Conservation (phyloP, 306 rosid genomes). For the Glycine tomentella region DNA sequence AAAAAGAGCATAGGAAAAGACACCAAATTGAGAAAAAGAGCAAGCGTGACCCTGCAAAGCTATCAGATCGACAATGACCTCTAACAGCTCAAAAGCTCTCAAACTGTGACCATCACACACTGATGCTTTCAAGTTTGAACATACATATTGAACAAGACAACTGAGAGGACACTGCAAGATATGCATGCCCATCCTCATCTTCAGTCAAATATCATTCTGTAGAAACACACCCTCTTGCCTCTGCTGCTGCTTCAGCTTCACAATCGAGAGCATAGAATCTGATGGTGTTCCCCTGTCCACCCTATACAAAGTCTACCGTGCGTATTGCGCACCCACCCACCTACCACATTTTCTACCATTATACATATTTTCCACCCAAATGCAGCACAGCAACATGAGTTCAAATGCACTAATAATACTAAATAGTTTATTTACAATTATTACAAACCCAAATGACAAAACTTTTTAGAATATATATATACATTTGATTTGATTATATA, state of each 20-base stretch:
- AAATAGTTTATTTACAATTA: slow-evolving; percentile 41
- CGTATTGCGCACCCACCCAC: slow-evolving; percentile 4
- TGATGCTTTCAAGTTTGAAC: slow-evolving; percentile 46
- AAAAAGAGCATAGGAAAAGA: slow-evolving; percentile 22
- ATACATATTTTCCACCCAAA: slow-evolving; percentile 33
- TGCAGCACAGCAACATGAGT: not conserved
- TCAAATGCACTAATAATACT: slow-evolving; percentile 2
- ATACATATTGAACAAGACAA: slow-evolving; percentile 46
- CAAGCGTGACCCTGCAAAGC: slow-evolving; percentile 65
- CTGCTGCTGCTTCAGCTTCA: slow-evolving; percentile 34
- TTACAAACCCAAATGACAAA: slow-evolving; percentile 37
- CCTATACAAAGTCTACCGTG: slow-evolving; percentile 32
- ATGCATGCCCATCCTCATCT: slow-evolving; percentile 37
- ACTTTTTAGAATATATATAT: slow-evolving; percentile 36
- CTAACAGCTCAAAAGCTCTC: slow-evolving; percentile 42
- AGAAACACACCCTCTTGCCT: slow-evolving; percentile 35
- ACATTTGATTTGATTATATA: slow-evolving; percentile 29
- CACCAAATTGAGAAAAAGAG: slow-evolving; percentile 39
- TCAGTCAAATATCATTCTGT: slow-evolving; percentile 48
- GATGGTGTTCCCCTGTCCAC: slow-evolving; percentile 48
- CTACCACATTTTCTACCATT: slow-evolving; percentile 7
- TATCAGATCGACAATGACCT: slow-evolving; percentile 50
- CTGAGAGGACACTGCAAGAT: slow-evolving; percentile 18
- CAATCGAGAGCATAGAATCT: slow-evolving; percentile 53
- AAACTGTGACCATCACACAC: slow-evolving; percentile 38